Base-by-base conservation (phyloP, 1,284 basidiomycete species). In the Pyrrhoderma noxium region DNA sequence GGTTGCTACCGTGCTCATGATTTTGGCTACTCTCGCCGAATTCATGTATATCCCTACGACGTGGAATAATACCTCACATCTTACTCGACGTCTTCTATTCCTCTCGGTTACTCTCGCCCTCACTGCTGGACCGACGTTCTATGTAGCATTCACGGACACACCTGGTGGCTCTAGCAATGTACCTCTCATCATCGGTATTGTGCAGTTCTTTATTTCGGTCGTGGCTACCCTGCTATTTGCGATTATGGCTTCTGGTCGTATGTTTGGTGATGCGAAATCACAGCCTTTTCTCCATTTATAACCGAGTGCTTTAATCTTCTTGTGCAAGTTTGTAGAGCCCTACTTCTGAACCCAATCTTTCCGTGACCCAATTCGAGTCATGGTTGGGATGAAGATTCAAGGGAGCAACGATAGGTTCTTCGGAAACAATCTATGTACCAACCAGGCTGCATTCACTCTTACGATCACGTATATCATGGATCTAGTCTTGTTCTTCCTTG, bases 391-490 rank as follows among this genome's bases (percentile, higher is more conserved):
- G 93, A 86, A 88, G 70, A 79, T 96, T 38, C 89, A 91, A 68
- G 80, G 79, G 23, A 96, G 93, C 68, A 72, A 63, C 49, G 93
- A 96, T 73, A 83, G 79, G 66, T 79, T 80, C 65, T 92, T 95
- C 60, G 92, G 92, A 19, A 74, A 74, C 59, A 75, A 71, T 7
- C 76, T 97, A 11, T 96, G 93, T 68, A 71, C 73, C 45, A 91
- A 96, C 63, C 93, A 97, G 59, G 89, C 92, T 1, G 85, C 85
- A 5, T 96, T 96, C 69, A 89, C 93, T 11, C 71, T 97, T 58
- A 79, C 93, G 52, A 88, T 95, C 72, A 97, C 96, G 93, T 96
- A 92, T 66, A 70, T 93, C 69, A 95, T 96, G 93, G 93, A 96
- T 65, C 70, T 96, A 38, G 82, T 87, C 45, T 77, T 96, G 47